A percentile compares a stretch with the other conserved stretches of the same genome.
phyloP scores from a whole-genome alignment of 768 basidiomycete species.

The Phanerochaete sordida region DNA sequence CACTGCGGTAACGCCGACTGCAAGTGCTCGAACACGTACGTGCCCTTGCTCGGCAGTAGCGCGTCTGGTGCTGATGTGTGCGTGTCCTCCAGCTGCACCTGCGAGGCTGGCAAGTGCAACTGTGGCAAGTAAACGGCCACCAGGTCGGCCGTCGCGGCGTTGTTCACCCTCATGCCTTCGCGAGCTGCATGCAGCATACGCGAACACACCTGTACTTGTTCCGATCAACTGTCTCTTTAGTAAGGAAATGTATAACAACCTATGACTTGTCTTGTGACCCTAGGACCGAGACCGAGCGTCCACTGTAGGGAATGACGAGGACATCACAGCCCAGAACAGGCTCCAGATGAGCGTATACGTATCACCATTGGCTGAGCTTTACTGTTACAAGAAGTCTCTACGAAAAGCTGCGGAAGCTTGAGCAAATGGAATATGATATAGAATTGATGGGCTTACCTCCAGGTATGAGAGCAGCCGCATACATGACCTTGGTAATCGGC shows the following conservation, averaged over 20 bases:
- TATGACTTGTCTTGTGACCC: too few relatives aligned
- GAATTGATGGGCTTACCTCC: conserved; percentile 16
- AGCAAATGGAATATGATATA: background rate
- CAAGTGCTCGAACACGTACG: background rate
- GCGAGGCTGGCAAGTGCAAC: conserved; percentile 63
- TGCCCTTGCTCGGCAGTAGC: background rate
- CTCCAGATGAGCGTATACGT: too few relatives aligned
- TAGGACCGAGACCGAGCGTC: too few relatives aligned
- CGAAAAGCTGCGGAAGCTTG: background rate
- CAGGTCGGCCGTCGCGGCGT: background rate
- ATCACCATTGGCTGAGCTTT: too few relatives aligned
- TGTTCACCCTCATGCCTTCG: background rate
- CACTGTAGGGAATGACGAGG: background rate
- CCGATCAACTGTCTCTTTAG: too few relatives aligned
- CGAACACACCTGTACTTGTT: background rate
- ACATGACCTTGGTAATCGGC: conserved; percentile 25
- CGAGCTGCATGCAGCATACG: background rate
- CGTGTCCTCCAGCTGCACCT: conserved; percentile 56
- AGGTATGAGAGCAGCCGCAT: conserved; percentile 18
- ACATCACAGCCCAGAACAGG: background rate
- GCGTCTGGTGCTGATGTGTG: too few relatives aligned
- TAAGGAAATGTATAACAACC: too few relatives aligned
- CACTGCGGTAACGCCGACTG: conserved; percentile 5
- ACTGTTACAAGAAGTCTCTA: background rate
- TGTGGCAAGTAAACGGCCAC: conserved; percentile 25